A percentile compares a stretch with the other conserved stretches of the same genome.
Conservation (phyloP, 345 rosid genomes). For the Dovyalis caffra region DNA sequence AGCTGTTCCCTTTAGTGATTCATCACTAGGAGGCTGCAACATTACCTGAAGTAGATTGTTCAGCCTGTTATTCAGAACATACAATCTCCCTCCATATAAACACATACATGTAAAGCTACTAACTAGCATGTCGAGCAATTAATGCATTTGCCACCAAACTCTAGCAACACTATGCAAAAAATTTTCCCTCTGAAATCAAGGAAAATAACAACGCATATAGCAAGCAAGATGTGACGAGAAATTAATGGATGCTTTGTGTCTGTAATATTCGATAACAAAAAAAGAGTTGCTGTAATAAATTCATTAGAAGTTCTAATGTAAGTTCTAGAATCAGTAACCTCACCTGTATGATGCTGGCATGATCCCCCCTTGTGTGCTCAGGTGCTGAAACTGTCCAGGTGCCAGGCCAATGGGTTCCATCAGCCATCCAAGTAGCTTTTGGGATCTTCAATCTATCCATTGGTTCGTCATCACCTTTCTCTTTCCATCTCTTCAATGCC, state of each 20-base stretch:
- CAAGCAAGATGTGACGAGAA: background rate
- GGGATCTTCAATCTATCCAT: slow-evolving; percentile 52
- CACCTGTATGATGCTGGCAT: slow-evolving; percentile 80
- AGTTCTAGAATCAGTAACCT: background rate
- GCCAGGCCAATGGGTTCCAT: slow-evolving; percentile 84
- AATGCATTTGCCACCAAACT: background rate
- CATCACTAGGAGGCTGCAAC: slow-evolving; percentile 66
- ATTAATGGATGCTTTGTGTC: background rate
- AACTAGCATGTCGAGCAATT: background rate
- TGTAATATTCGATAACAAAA: background rate
- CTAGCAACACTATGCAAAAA: background rate
- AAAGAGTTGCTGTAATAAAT: background rate
- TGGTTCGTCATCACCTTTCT: slow-evolving; percentile 42
- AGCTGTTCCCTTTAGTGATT: slow-evolving; percentile 37
- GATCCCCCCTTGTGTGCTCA: slow-evolving; percentile 71
- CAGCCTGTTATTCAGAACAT: slow-evolving; percentile 11
- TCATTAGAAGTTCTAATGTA: background rate
- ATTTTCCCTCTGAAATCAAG: background rate
- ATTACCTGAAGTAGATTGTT: slow-evolving; percentile 46
- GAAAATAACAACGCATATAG: background rate
- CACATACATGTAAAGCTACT: background rate
- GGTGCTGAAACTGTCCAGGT: slow-evolving; percentile 61
- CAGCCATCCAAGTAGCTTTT: slow-evolving; percentile 90
- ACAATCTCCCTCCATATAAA: background rate
- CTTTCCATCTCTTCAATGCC: slow-evolving; percentile 61